Base-by-base conservation (phyloP, 305 asterid genomes). In the Solanum chacoense region DNA sequence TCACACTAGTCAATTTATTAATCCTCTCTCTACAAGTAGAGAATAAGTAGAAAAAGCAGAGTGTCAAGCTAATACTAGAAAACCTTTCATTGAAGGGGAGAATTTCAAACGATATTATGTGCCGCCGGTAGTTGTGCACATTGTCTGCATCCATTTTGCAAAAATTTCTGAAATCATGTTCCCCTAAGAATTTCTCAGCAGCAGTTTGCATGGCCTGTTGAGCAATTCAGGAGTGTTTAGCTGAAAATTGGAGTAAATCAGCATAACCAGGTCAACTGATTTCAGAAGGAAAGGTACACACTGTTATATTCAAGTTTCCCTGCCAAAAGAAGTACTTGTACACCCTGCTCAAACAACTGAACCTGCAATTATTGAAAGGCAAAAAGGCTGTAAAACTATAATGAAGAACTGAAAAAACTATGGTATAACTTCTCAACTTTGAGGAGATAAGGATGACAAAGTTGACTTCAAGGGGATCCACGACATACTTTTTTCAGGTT, bases 91-190 rank as follows among this genome's bases (percentile, higher is more conserved):
- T 87, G 93, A 93, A 95, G 42, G 93, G 92, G 89, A 90, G 86
- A 90, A 96, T 94, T 89, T 95, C 95, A 90, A 95, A 95, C 9
- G 92, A 91, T 75, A 91, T 91, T 85, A 97, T 91, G 88, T 80
- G 91, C 88, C 99, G 94, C 90, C 89, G 93, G 87, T 93, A 95
- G 90, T 92, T 97, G 92, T 96, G 98, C 91, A 97, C 98, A 91
- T 93, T 96, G 88, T 94, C 94, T 40, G 99, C 99, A 89, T 97
- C 98, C 99, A 97, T 97, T 97, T 97, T 96, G 92, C 99, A 97
- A 91, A 97, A 97, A 91, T 96, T 97, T 90, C 99, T 93, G 93
- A 95, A 97, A 93, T 97, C 99, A 90, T 97, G 99, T 90, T 96
- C 97, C 81, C 99, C 99, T 74, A 95, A 90, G 88, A 96, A 94